A percentile compares a stretch with the other conserved stretches of the same genome.
Conservation (phyloP, 129 eudicot species). For the Lactuca sativa region DNA sequence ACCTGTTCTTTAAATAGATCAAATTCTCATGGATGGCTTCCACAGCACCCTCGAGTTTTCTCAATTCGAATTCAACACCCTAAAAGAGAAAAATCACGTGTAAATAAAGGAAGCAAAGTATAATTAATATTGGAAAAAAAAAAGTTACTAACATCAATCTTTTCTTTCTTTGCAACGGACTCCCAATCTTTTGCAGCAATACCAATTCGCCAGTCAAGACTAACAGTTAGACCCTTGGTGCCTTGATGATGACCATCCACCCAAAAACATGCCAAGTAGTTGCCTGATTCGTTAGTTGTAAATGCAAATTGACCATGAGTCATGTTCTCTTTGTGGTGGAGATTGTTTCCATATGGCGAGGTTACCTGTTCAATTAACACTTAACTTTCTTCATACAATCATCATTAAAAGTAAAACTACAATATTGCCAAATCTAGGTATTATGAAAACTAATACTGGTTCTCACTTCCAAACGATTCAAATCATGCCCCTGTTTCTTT, state of each 20-base stretch:
- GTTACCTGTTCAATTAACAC: slow-evolving; percentile 58
- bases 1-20: slow-evolving; percentile 64
- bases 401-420: background rate
- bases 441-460: too few relatives aligned
- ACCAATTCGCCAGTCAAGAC: slow-evolving; percentile 89
- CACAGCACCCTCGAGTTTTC: slow-evolving; percentile 80
- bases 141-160: slow-evolving; percentile 56
- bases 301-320: slow-evolving; percentile 91
- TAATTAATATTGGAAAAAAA: background rate
- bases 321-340: slow-evolving; percentile 74
- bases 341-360: slow-evolving; percentile 79
- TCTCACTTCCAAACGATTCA: too few relatives aligned
- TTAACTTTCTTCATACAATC: slow-evolving; percentile 12
- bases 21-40: slow-evolving; percentile 74
- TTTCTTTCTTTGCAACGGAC: slow-evolving; percentile 90
- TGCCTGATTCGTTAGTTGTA: slow-evolving; percentile 77
- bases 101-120: slow-evolving; percentile 1
- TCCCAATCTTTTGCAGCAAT: slow-evolving; percentile 97
- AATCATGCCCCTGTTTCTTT: too few relatives aligned
- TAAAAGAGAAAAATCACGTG: slow-evolving; percentile 25
- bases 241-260: slow-evolving; percentile 45
- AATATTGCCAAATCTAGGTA: background rate
- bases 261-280: slow-evolving; percentile 83
- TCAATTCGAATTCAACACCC: slow-evolving; percentile 88
- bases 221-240: slow-evolving; percentile 45